Conservation (phyloP, 2,329 filamentous ascomycete genomes). For the Fonsecaea multimorphosa region DNA sequence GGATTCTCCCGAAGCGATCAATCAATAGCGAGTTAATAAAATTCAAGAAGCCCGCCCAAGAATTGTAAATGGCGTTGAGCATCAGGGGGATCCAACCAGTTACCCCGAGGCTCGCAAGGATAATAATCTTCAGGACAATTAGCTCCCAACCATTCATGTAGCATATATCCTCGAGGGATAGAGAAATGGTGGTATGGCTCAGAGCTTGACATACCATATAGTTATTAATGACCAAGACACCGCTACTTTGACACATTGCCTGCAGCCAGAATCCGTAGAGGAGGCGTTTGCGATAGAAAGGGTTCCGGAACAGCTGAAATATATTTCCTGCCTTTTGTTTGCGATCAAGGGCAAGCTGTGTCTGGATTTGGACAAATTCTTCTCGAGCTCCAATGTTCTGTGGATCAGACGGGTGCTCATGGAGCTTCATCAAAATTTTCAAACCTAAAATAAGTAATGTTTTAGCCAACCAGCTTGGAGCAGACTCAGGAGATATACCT, state of each 20-base stretch:
- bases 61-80: too few species aligned
- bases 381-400: not conserved
- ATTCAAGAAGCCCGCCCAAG: too few species aligned
- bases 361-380: not conserved
- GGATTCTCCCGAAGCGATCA: too few species aligned
- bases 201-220: constrained; percentile 48
- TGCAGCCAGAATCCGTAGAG: constrained; percentile 18
- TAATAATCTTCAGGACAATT: too few species aligned
- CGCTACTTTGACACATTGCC: constrained; percentile 11
- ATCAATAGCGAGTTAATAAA: too few species aligned
- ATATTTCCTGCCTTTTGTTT: not conserved
- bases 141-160: too few species aligned
- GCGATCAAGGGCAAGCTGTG: not conserved
- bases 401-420: not conserved
- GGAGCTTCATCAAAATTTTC: not conserved
- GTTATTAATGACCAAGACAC: constrained; percentile 50
- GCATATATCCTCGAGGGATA: not conserved
- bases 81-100: too few species aligned
- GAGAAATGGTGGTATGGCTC: too few species aligned
- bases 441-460: not conserved
- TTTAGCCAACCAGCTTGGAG: too few species aligned
- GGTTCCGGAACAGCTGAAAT: not conserved
- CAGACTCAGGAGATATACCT: not conserved
- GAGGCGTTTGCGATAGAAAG: constrained; percentile 6
- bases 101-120: too few species aligned